Conservation (phyloP, 192 early-diverging fungal genomes). For the Globomyces pollinis-pini region DNA sequence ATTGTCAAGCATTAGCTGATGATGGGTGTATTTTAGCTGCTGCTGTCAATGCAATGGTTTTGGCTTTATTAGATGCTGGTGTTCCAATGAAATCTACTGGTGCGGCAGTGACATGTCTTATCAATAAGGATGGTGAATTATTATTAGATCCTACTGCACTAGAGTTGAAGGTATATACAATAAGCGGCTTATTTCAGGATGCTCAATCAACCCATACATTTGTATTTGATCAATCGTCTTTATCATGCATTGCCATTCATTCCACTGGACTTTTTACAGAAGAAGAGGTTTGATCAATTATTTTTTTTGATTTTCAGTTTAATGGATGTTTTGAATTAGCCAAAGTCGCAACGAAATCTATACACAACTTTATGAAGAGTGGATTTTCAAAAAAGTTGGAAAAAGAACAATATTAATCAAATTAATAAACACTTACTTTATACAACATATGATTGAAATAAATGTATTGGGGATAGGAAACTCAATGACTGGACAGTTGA, state of each 20-base stretch:
- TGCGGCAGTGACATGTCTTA: slow-evolving; percentile 63
- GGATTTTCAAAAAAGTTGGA: slow-evolving; percentile 52
- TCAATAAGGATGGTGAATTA: slow-evolving; percentile 44
- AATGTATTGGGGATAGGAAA: too few relatives aligned
- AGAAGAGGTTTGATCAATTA: slow-evolving; percentile 39
- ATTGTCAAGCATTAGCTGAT: slow-evolving; percentile 71
- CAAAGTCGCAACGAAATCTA: slow-evolving; percentile 30
- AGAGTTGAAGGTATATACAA: slow-evolving; percentile 48
- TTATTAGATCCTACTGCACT: slow-evolving; percentile 73
- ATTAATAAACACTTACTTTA: too few relatives aligned
- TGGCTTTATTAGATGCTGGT: slow-evolving; percentile 88
- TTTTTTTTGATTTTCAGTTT: slow-evolving; percentile 25
- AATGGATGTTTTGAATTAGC: slow-evolving; percentile 29
- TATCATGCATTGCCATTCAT: slow-evolving; percentile 52
- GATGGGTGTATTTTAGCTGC: slow-evolving; percentile 79
- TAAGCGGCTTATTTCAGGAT: slow-evolving; percentile 18
- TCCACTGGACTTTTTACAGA: slow-evolving; percentile 68
- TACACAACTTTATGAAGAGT: slow-evolving; percentile 59
- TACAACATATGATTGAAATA: too few relatives aligned
- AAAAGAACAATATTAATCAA: slow-evolving; percentile 26
- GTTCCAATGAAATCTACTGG: slow-evolving; percentile 67
- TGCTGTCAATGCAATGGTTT: slow-evolving; percentile 71
- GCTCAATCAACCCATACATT: slow-evolving; percentile 75
- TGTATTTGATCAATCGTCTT: slow-evolving; percentile 61
- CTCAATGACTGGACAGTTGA: too few relatives aligned